Percentiles rank a stretch among this genome's conserved stretches.
Evolutionary conservation across 345 rosid genomes (phyloP).

Genomic region (Camelina hispida): DNA sequence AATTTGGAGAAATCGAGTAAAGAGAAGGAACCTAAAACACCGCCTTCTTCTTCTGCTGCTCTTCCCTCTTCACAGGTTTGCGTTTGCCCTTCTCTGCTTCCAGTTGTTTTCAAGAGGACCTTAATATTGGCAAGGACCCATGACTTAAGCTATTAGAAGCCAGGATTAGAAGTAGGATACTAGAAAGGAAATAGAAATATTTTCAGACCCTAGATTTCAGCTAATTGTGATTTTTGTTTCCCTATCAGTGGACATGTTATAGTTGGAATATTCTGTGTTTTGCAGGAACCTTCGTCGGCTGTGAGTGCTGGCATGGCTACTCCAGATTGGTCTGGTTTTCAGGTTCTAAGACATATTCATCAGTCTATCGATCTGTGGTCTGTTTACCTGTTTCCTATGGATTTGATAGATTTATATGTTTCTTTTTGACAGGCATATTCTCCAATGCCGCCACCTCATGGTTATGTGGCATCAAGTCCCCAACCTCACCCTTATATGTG

Average conservation of each 20-base stretch:
- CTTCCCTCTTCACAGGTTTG: slow-evolving; percentile 68
- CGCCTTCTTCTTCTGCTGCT: slow-evolving; percentile 58
- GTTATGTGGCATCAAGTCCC: slow-evolving; percentile 94
- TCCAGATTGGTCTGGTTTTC: slow-evolving; percentile 97
- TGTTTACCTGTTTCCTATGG: slow-evolving; percentile 12
- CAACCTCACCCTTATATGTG: slow-evolving; percentile 99
- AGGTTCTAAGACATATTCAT: slow-evolving; percentile 59
- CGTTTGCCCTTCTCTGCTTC: slow-evolving; percentile 16
- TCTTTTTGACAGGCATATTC: slow-evolving; percentile 73
- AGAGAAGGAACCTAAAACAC: slow-evolving; percentile 74
- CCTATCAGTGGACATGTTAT: slow-evolving; percentile 2
- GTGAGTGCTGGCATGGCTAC: slow-evolving; percentile 64
- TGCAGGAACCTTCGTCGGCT: slow-evolving; percentile 75
- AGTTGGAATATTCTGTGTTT: slow-evolving; percentile 32
- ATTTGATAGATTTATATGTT: slow-evolving; percentile 31
- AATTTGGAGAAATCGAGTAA: slow-evolving; percentile 60
- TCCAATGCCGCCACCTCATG: slow-evolving; percentile 94
- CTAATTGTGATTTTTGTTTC: slow-evolving; percentile 23
- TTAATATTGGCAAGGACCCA: not conserved
- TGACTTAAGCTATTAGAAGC: not conserved
- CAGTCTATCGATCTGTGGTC: not conserved
- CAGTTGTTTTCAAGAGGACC: not conserved
- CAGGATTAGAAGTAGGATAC: not conserved
- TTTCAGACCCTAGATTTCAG: slow-evolving; percentile 6
- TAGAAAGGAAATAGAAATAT: slow-evolving; percentile 13